These are phyloP conservation scores for Podaxis pistillaris DNA, from an alignment of 768 basidiomycete genomes.

Conservation along the genomic window DNA sequence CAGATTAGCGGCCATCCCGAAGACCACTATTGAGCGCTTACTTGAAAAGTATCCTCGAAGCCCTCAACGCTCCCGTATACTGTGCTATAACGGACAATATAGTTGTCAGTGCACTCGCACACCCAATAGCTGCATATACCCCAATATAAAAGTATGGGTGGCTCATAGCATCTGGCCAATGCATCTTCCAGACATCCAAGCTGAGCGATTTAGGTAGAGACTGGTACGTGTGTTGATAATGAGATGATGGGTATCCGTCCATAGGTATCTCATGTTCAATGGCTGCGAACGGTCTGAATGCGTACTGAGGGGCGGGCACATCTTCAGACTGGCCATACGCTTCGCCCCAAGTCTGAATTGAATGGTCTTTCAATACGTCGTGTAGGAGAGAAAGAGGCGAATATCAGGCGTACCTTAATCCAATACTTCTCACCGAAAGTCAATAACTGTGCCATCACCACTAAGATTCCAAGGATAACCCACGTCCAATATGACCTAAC, in stretches of 20 bases:
- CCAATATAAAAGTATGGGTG: slow-evolving; percentile 73
- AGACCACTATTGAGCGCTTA: slow-evolving; percentile 18
- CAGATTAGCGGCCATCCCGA: background rate
- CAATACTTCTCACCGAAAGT: slow-evolving; percentile 65
- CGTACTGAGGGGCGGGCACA: slow-evolving; percentile 15
- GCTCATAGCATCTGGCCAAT: slow-evolving; percentile 50
- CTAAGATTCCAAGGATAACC: slow-evolving; percentile 47
- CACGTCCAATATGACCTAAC: slow-evolving; percentile 67
- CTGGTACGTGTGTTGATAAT: slow-evolving; percentile 22
- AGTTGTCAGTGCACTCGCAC: slow-evolving; percentile 45
- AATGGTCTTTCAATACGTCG: background rate
- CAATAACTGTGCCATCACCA: slow-evolving; percentile 50
- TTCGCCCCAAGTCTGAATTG: slow-evolving; percentile 60
- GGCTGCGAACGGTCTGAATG: slow-evolving; percentile 34
- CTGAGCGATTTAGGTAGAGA: background rate
- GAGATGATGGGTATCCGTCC: slow-evolving; percentile 30
- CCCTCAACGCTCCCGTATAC: slow-evolving; percentile 57
- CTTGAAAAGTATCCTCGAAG: slow-evolving; percentile 44
- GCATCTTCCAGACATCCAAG: background rate
- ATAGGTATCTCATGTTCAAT: slow-evolving; percentile 36
- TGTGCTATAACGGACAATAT: slow-evolving; percentile 50
- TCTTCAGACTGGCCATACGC: slow-evolving; percentile 39
- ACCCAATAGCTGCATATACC: slow-evolving; percentile 61
- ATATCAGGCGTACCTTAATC: slow-evolving; percentile 56
- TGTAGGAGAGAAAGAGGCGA: background rate